These are phyloP conservation scores for Silene uniflora DNA, from an alignment of 148 eudicot genomes.

Conservation along the genomic window DNA sequence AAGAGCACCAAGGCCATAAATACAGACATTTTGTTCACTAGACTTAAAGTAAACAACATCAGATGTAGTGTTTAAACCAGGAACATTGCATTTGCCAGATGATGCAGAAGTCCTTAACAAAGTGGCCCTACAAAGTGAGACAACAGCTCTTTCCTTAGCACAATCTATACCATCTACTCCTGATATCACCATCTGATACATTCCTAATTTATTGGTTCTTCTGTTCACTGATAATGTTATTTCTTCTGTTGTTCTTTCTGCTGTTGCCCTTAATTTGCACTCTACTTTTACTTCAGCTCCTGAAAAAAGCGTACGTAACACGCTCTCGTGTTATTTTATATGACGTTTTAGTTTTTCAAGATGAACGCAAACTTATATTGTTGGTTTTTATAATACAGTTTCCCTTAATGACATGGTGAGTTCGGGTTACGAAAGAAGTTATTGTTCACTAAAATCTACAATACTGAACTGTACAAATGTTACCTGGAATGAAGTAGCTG, in stretches of 20 bases:
- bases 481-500: conserved; percentile 91
- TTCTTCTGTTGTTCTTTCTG: conserved; percentile 63
- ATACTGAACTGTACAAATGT: not conserved
- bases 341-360: no score
- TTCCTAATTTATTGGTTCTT: conserved; percentile 67
- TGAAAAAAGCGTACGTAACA: no score
- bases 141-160: conserved; percentile 50
- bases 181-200: conserved; percentile 64
- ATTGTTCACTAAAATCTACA: not conserved
- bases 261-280: conserved; percentile 68
- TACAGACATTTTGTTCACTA: conserved; percentile 55
- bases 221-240: conserved; percentile 76
- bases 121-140: conserved; percentile 60
- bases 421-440: no score
- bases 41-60: conserved; percentile 65
- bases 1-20: conserved; percentile 64
- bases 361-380: no score
- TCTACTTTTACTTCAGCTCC: conserved; percentile 80
- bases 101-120: conserved; percentile 39
- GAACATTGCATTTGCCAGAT: conserved; percentile 50
- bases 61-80: conserved; percentile 57
- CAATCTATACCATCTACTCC: conserved; percentile 85
- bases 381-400: no score
- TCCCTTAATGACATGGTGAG: no score
- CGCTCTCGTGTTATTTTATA: no score